These are phyloP conservation scores for Entophlyctis luteolus DNA, from an alignment of 192 early-diverging fungal species.

Conservation along the genomic window DNA sequence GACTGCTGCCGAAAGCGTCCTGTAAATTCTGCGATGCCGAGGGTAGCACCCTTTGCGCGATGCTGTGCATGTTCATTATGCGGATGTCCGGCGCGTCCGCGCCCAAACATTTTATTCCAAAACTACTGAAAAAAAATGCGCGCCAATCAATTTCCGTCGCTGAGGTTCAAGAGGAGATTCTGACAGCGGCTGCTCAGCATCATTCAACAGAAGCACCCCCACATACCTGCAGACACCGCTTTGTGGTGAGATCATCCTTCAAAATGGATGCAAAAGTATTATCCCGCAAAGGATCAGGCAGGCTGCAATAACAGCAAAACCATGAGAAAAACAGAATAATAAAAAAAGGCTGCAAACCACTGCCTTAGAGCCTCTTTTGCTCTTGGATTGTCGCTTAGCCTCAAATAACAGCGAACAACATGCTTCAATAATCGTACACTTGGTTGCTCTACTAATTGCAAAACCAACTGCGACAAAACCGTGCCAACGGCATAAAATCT, in stretches of 20 bases:
- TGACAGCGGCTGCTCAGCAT: background rate
- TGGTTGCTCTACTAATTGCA: conserved; percentile 79
- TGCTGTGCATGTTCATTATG: too few species aligned
- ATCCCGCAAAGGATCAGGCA: conserved; percentile 85
- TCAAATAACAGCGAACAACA: conserved; percentile 86
- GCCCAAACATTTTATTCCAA: background rate
- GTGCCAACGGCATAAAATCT: conserved; percentile 94
- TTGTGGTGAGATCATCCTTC: conserved; percentile 88
- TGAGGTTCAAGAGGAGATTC: conserved; percentile 20
- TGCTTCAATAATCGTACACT: conserved; percentile 87
- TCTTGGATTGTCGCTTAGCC: conserved; percentile 88
- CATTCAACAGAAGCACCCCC: background rate
- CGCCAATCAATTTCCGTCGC: conserved; percentile 12
- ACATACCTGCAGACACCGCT: conserved; percentile 63
- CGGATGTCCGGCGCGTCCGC: too few species aligned
- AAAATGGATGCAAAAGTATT: conserved; percentile 77
- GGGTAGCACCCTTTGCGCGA: too few species aligned
- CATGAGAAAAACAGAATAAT: background rate
- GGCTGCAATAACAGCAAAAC: too few species aligned
- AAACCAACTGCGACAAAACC: conserved; percentile 90
- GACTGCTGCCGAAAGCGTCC: too few species aligned
- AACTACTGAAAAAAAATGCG: background rate
- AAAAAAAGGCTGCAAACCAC: conserved; percentile 32
- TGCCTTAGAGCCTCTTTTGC: conserved; percentile 88
- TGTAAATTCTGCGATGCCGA: too few species aligned